phyloP scores from a whole-genome alignment of 2,329 filamentous ascomycete genomes.

The Ophiostoma quercus region DNA sequence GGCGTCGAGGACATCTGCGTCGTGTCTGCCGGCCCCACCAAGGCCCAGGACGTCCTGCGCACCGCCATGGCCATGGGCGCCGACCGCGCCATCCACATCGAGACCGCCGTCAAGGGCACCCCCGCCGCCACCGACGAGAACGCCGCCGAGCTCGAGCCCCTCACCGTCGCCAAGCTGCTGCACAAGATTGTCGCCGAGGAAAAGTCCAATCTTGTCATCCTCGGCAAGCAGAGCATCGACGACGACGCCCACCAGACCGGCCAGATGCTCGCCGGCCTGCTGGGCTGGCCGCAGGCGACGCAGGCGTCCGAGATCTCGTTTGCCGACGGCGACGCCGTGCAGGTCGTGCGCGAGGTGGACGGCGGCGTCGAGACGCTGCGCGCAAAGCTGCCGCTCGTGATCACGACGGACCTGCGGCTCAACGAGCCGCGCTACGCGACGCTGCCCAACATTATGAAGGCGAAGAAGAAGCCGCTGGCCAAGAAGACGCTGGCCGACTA shows the following conservation, averaged over 20 bases:
- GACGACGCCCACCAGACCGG: constrained; percentile 94
- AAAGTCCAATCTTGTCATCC: constrained; percentile 82
- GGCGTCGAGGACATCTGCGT: constrained; percentile 89
- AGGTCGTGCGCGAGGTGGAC: constrained; percentile 87
- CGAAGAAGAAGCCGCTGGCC: constrained; percentile 98
- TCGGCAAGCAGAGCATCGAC: constrained; percentile 98
- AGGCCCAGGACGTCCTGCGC: constrained; percentile 80
- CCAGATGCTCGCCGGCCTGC: constrained; percentile 89
- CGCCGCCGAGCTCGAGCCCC: constrained; percentile 73
- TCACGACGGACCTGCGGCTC: constrained; percentile 89
- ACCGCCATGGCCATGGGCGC: constrained; percentile 99
- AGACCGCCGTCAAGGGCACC: constrained; percentile 47
- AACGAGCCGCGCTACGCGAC: constrained; percentile 95
- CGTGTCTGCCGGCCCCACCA: constrained; percentile 80
- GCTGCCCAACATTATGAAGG: constrained; percentile 99
- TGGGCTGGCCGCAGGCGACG: constrained; percentile 92
- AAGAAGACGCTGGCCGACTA: constrained; percentile 85
- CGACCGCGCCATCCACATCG: constrained; percentile 84
- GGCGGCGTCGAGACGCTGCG: constrained; percentile 86
- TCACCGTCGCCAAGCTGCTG: constrained; percentile 88
- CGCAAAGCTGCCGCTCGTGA: constrained; percentile 81
- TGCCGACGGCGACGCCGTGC: constrained; percentile 61
- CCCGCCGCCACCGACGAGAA: constrained; percentile 61
- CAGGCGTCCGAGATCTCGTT: constrained; percentile 84
- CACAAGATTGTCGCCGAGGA: constrained; percentile 73